Base-by-base conservation (phyloP, 371 early-diverging fungal genomes). In the Apophysomyces elegans region DNA sequence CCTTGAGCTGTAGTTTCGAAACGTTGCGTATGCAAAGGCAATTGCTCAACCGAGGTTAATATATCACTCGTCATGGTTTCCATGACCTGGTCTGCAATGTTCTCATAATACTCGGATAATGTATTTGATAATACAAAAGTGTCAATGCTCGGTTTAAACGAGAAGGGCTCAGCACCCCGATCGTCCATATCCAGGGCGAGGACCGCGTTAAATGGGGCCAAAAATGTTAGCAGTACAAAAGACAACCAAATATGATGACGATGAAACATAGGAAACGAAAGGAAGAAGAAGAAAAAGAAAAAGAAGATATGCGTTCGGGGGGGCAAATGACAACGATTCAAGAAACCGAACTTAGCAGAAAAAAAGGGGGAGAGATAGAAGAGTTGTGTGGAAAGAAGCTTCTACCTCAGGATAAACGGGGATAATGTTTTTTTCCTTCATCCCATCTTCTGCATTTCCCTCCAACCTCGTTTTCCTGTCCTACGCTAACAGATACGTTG, bases 51-150 rank as follows among this genome's bases (percentile, higher is more conserved):
- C 57, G 67, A 73, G 7, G 65, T 56, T 9, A 75, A 63, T 13
- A 77, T 69, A 50, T 75, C 68, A 58, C 74, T 71, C 3, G 73
- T 73, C 18, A 64, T 46, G 7, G 69, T 66, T 16, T 66, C 69
- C 81, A 81, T 78, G 14, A 74, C 77, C 66, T 78, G 81, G 59
- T 81, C 77, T 7, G 78, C 77, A 18, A 81, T 76, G 32, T 67
- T 76, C 65, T 81, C 81, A 70, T 81, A 81, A 44, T 78, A 81
- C 46, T 78, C 81, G 67, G 73, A 71, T 18, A 80, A 56, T 26
- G 67, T 71, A 47, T 73, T 74, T 12, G 67, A 66, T 16, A 65
- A 58, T 7, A 59, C 37, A 14, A 46, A 58, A 26, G 64, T 21
- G 41, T 65, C 56, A 37, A 65, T 65, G 9, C 54, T 50, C 5